Conservation (phyloP, 2,329 filamentous ascomycete species). For the Fusarium sp. region DNA sequence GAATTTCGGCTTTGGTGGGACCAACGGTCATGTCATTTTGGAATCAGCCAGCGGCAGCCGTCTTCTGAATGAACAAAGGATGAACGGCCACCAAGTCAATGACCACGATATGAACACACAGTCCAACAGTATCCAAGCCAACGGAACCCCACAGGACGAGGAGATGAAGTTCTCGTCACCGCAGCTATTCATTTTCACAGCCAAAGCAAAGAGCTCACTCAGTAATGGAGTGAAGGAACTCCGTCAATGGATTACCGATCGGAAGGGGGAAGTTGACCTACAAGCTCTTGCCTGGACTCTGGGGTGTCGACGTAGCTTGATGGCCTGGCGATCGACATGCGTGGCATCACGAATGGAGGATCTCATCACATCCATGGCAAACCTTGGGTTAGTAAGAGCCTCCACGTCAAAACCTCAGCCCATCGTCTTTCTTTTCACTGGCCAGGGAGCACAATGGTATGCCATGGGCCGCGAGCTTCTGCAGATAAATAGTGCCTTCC, state of each 20-base stretch:
- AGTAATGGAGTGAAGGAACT: conserved; percentile 21
- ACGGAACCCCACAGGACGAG: neutral
- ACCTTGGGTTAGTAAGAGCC: conserved; percentile 15
- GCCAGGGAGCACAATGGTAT: conserved; percentile 57
- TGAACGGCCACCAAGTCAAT: neutral
- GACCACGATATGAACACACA: neutral
- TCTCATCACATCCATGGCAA: conserved; percentile 9
- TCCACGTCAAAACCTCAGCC: conserved; percentile 18
- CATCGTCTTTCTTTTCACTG: conserved; percentile 51
- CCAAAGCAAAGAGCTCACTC: conserved; percentile 24
- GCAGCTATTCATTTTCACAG: conserved; percentile 31
- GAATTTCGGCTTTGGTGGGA: conserved; percentile 32
- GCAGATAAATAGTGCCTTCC: conserved; percentile 13
- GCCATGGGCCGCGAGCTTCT: conserved; percentile 50
- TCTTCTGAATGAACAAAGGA: neutral
- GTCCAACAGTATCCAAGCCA: neutral
- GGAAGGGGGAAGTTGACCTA: neutral
- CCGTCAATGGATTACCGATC: conserved; percentile 15
- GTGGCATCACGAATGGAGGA: neutral
- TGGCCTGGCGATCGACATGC: conserved; percentile 3
- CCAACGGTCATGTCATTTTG: conserved; percentile 38
- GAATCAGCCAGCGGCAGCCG: conserved; percentile 19
- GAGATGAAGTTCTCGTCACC: neutral
- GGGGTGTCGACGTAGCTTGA: conserved; percentile 20
- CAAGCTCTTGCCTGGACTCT: conserved; percentile 3